Base-by-base conservation (phyloP, 495 filamentous ascomycete genomes). In the Aspergillus nidulans region DNA sequence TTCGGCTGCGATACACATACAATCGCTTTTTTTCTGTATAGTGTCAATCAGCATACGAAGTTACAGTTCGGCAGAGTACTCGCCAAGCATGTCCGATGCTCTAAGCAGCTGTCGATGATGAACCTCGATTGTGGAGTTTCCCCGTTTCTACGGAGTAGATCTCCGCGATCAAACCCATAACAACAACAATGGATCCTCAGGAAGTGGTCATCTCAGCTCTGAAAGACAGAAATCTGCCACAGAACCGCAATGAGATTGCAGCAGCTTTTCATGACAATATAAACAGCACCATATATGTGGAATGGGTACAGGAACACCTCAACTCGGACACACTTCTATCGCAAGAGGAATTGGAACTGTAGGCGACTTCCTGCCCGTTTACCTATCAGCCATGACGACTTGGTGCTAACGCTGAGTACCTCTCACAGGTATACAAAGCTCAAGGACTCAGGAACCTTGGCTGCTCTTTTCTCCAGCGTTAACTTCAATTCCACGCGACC, bases 311-410 rank as follows among this genome's bases (percentile, higher is more conserved):
- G 16, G 68, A 62, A 28, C 64, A 74, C 49, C 51, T 76, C 21
- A 59, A 40, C 34, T 54, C 60, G 1, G 65, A 69, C 36, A 73
- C 70, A 5, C 59, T 77, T 21, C 62, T 77, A 38, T 75, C 73
- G 8, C 63, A 65, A 38, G 74, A 77, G 45, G 74, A 77, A 57
- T 58, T 73, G 13, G 51, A 49, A 39, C 45, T 76, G 74, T 75
- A 64, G 32, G 64, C 18, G 30, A 9, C 39, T 26, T 13, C 36
- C 23, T 21, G 6, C 28, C 16, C 2, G 12, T 16, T n/a, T 20
- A 8, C 23, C 19, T 25, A 8, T 28, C 34, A 15, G 19, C 12
- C 16, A 21, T 2, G 30, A 20, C 12, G 19, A 19, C 30, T 6
- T 12, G 18, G 19, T 30, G 13, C 9, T 40, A 25, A 52, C 23